Conservation (phyloP, 805 yeast species). For the Groenewaldozyma tartarivorans region DNA sequence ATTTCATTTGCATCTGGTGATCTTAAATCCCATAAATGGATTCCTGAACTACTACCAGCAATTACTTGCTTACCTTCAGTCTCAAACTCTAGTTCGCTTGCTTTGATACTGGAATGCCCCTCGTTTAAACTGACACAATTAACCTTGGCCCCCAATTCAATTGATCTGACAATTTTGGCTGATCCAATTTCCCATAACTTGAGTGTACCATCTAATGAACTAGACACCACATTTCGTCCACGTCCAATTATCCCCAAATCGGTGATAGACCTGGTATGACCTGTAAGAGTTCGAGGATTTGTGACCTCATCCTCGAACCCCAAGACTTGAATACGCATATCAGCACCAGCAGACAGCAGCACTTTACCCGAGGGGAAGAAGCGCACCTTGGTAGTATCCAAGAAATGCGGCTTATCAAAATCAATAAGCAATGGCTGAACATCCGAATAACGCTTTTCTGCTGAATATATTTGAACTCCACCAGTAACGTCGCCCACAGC, state of each 20-base stretch:
- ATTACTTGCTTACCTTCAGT: slow-evolving; percentile 30
- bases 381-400: slow-evolving; percentile 33
- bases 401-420: slow-evolving; percentile 48
- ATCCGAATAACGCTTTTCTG: slow-evolving; percentile 16
- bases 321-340: slow-evolving; percentile 56
- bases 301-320: slow-evolving; percentile 37
- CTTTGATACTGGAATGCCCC: background rate
- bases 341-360: slow-evolving; percentile 48
- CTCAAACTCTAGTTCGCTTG: slow-evolving; percentile 35
- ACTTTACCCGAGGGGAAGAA: slow-evolving; percentile 64
- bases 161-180: slow-evolving; percentile 25
- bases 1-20: background rate
- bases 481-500: slow-evolving; percentile 32
- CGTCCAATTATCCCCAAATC: slow-evolving; percentile 45
- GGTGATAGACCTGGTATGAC: slow-evolving; percentile 42
- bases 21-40: slow-evolving; percentile 7
- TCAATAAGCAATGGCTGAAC: too few species aligned
- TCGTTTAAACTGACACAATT: too few species aligned
- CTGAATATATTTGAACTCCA: slow-evolving; percentile 18
- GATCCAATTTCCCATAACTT: slow-evolving; percentile 64
- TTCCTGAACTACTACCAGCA: slow-evolving; percentile 32
- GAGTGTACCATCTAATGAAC: slow-evolving; percentile 44
- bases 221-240: slow-evolving; percentile 58
- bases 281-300: slow-evolving; percentile 41
- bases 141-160: background rate